Evolutionary conservation across 768 basidiomycete species (phyloP).

Genomic region (Coprinellus micaceus): DNA sequence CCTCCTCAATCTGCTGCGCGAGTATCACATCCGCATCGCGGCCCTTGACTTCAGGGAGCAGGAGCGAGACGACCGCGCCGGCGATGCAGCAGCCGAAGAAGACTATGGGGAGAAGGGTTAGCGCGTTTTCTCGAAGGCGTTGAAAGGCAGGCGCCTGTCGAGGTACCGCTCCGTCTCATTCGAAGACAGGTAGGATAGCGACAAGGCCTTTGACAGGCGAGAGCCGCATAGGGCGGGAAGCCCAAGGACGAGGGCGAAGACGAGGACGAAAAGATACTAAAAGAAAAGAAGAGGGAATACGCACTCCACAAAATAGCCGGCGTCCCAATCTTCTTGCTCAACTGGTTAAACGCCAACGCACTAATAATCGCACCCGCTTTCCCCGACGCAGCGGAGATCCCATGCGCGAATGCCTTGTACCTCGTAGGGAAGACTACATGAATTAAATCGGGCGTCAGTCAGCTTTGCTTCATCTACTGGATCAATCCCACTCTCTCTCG

Average conservation of each 20-base stretch:
- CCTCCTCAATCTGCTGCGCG: constrained; percentile 29
- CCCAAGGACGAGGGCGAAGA: not conserved
- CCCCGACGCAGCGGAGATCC: constrained; percentile 68
- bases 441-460: constrained; percentile 3
- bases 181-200: not conserved
- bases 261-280: constrained; percentile 3
- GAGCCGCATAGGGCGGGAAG: not conserved
- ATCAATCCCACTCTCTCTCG: too few species aligned
- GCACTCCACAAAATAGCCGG: constrained; percentile 68
- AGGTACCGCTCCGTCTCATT: not conserved
- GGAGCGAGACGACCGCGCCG: constrained; percentile 43
- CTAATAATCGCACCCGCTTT: constrained; percentile 78
- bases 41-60: constrained; percentile 39
- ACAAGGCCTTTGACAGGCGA: not conserved
- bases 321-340: constrained; percentile 60
- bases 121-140: not conserved
- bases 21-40: constrained; percentile 36
- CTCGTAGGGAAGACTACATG: constrained; percentile 64
- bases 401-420: constrained; percentile 71
- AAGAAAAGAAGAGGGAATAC: constrained; percentile 22
- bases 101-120: constrained; percentile 33
- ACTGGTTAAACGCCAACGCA: constrained; percentile 66
- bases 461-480: not conserved
- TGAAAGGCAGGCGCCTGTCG: not conserved
- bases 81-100: constrained; percentile 62